Evolutionary conservation across 306 rosid species (phyloP).

Genomic region (Prosopis cineraria): DNA sequence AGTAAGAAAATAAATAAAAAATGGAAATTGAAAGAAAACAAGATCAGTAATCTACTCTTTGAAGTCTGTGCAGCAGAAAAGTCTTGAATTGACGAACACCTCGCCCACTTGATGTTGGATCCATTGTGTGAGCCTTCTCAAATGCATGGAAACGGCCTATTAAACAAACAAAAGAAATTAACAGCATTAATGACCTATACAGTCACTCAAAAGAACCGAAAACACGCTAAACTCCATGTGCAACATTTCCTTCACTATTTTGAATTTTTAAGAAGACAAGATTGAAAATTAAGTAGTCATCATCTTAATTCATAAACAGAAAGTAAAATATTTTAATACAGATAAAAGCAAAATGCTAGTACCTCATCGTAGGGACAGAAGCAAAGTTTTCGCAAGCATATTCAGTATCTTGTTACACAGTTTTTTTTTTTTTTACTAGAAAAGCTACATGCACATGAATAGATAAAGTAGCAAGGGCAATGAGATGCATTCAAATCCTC

Average conservation of each 20-base stretch:
- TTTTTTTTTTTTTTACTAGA: not conserved
- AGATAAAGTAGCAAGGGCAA: not conserved
- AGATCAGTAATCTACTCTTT: constrained; percentile 56
- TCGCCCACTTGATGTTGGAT: constrained; percentile 83
- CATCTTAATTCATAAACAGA: constrained; percentile 12
- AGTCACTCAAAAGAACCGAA: constrained; percentile 11
- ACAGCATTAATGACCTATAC: constrained; percentile 1
- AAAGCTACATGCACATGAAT: not conserved
- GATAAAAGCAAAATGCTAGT: not conserved
- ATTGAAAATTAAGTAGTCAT: not conserved
- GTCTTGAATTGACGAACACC: constrained; percentile 99
- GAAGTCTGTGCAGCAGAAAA: constrained; percentile 74
- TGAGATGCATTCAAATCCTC: constrained; percentile 32
- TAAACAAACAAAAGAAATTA: constrained; percentile 33
- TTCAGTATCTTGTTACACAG: not conserved
- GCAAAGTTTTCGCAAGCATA: not conserved
- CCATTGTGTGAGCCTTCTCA: constrained; percentile 83
- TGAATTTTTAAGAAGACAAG: not conserved
- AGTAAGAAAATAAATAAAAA: constrained; percentile 20
- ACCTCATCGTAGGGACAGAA: not conserved
- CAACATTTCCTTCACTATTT: not conserved
- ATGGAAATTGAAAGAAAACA: constrained; percentile 16
- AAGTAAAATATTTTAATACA: not conserved
- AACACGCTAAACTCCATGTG: not conserved
- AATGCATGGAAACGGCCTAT: constrained; percentile 97